These are phyloP conservation scores for Heterobasidion annosum DNA, from an alignment of 1,284 basidiomycete species.

Conservation along the genomic window DNA sequence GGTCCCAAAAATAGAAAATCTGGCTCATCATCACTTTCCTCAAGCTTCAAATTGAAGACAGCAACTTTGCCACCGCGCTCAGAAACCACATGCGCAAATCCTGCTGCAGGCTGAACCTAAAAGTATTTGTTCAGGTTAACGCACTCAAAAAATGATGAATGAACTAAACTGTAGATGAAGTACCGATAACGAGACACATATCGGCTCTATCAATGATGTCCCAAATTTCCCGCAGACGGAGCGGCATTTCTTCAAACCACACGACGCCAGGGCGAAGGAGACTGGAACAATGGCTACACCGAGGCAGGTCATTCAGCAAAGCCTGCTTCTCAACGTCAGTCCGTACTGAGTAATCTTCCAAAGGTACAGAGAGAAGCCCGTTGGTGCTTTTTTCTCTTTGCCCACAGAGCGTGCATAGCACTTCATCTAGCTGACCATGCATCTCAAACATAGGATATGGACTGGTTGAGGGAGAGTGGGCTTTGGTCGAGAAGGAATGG, in stretches of 20 bases:
- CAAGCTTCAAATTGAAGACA: constrained; percentile 33
- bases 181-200: constrained; percentile 29
- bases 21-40: constrained; percentile 18
- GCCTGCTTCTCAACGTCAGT: too few relatives aligned
- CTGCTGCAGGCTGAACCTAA: constrained; percentile 26
- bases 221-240: constrained; percentile 20
- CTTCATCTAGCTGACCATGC: too few relatives aligned
- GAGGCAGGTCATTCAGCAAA: constrained; percentile 19
- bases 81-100: constrained; percentile 21
- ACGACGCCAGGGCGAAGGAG: constrained; percentile 29
- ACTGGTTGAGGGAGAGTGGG: too few relatives aligned
- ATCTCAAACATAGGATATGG: too few relatives aligned
- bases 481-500: too few relatives aligned
- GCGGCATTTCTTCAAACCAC: constrained; percentile 28
- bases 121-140: not conserved
- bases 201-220: constrained; percentile 19
- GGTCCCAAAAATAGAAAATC: constrained; percentile 30
- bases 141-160: not conserved
- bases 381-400: too few relatives aligned
- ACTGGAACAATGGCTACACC: constrained; percentile 20
- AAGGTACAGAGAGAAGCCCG: too few relatives aligned
- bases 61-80: constrained; percentile 19
- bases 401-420: too few relatives aligned
- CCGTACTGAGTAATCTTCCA: too few relatives aligned
- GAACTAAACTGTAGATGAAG: constrained; percentile 24